Percentiles rank a stretch among this genome's conserved stretches.
phyloP scores from a whole-genome alignment of 2,329 filamentous ascomycete genomes.

The Drechslerella coelobrocha region DNA sequence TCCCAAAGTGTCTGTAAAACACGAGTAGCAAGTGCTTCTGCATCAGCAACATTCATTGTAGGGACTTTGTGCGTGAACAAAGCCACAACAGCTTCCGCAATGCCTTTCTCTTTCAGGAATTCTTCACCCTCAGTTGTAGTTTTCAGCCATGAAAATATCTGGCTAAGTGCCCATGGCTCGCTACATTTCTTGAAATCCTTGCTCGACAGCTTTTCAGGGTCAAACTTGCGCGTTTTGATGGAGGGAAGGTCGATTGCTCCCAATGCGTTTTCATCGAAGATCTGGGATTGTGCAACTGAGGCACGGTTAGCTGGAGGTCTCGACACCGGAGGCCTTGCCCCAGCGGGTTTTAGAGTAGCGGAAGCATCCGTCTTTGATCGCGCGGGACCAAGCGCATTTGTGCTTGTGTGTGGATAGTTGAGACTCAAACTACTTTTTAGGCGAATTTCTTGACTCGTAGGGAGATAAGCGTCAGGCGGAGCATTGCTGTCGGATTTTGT shows the following conservation, averaged over 20 bases:
- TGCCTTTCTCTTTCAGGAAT: constrained; percentile 81
- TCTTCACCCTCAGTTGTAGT: constrained; percentile 89
- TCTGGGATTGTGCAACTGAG: constrained; percentile 56
- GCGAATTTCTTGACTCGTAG: constrained; percentile 38
- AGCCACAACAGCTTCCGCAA: constrained; percentile 85
- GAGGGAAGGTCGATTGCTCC: constrained; percentile 79
- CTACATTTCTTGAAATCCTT: constrained; percentile 82
- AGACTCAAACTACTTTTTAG: constrained; percentile 52
- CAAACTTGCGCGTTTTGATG: constrained; percentile 81
- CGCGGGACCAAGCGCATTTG: constrained; percentile 46
- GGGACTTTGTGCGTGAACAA: constrained; percentile 94
- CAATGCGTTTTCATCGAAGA: constrained; percentile 42
- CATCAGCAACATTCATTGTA: constrained; percentile 97
- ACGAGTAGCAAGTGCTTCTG: constrained; percentile 79
- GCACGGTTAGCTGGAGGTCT: constrained; percentile 52
- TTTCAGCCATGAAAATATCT: constrained; percentile 84
- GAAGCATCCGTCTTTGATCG: constrained; percentile 94
- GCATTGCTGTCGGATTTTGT: constrained; percentile 48
- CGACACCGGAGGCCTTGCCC: constrained; percentile 50
- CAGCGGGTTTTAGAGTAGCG: constrained; percentile 56
- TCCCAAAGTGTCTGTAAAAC: constrained; percentile 82
- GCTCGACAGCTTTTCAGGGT: constrained; percentile 79
- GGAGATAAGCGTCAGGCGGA: constrained; percentile 33
- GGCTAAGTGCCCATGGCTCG: constrained; percentile 92
- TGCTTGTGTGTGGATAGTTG: constrained; percentile 51